phyloP scores from a whole-genome alignment of 768 basidiomycete genomes.

The Pulveroboletus sp. region DNA sequence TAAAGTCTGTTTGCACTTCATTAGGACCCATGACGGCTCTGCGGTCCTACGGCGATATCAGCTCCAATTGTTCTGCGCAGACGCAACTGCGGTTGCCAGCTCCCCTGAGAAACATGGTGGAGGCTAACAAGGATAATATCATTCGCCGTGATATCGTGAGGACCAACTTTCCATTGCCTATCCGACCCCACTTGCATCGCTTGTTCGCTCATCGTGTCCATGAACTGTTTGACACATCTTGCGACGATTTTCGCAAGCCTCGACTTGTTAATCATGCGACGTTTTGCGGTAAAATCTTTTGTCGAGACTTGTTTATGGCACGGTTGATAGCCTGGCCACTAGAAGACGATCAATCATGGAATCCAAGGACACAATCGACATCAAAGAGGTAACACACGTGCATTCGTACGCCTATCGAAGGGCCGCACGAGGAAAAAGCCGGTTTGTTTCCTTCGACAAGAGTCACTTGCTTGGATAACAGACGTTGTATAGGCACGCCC shows the following conservation, averaged over 20 bases:
- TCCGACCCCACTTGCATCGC: conserved; percentile 8
- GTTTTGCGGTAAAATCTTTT: conserved; percentile 65
- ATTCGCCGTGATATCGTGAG: conserved; percentile 1
- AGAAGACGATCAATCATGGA: background rate
- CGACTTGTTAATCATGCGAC: conserved; percentile 62
- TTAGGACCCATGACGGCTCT: background rate
- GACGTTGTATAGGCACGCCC: conserved; percentile 58
- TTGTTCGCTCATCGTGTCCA: conserved; percentile 3
- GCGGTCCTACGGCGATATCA: background rate
- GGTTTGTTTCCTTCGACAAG: conserved; percentile 53
- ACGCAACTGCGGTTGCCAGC: conserved; percentile 74
- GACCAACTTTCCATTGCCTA: conserved; percentile 15
- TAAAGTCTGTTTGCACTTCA: no score
- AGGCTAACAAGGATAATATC: conserved; percentile 58
- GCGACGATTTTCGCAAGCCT: conserved; percentile 73
- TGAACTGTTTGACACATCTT: conserved; percentile 45
- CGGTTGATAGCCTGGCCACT: conserved; percentile 77
- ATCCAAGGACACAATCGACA: background rate
- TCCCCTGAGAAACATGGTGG: conserved; percentile 76
- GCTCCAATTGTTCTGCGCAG: conserved; percentile 24
- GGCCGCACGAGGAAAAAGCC: conserved; percentile 64
- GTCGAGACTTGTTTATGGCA: conserved; percentile 73
- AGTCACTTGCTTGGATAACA: conserved; percentile 52
- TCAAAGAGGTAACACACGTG: conserved; percentile 41
- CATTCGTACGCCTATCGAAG: conserved; percentile 68